phyloP scores from a whole-genome alignment of 2,329 filamentous ascomycete genomes.

The Aspergillus viridinutans region DNA sequence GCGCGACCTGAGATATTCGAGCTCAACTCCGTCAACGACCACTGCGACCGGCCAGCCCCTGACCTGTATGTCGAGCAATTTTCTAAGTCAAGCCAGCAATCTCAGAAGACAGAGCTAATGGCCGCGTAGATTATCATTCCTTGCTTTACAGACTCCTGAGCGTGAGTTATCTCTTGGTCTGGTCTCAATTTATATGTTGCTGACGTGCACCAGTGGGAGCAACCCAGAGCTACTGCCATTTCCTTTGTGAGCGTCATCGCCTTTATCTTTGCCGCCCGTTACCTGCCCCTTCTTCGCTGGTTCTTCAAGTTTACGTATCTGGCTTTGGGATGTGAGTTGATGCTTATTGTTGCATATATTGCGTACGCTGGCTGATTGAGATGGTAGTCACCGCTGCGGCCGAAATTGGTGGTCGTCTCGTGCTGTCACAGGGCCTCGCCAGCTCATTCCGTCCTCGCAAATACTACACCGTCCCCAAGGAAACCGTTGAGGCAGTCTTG shows the following conservation, averaged over 20 bases:
- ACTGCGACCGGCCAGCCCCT: constrained; percentile 59
- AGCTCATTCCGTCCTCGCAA: constrained; percentile 59
- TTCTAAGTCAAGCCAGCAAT: neutral
- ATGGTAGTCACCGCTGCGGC: constrained; percentile 50
- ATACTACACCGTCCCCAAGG: constrained; percentile 64
- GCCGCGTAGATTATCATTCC: constrained; percentile 57
- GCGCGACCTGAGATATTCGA: constrained; percentile 53
- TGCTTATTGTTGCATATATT: constrained; percentile 16
- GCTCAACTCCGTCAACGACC: constrained; percentile 50
- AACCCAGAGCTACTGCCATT: constrained; percentile 60
- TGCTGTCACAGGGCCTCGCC: constrained; percentile 56
- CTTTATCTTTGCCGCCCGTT: constrained; percentile 61
- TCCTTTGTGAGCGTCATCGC: constrained; percentile 53
- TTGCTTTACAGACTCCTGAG: constrained; percentile 63
- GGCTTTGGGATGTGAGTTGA: constrained; percentile 52
- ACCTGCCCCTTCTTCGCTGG: constrained; percentile 60
- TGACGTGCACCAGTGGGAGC: constrained; percentile 51
- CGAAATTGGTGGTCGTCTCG: constrained; percentile 54
- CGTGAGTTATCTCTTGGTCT: constrained; percentile 37
- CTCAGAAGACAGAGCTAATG: constrained; percentile 11
- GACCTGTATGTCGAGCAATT: constrained; percentile 47
- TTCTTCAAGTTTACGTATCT: constrained; percentile 58
- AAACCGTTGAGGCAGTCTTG: constrained; percentile 57
- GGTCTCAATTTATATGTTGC: constrained; percentile 5
- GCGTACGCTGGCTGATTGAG: constrained; percentile 6